Conservation (phyloP, 352 stramenopile genomes). For the Globisporangium perplexum region DNA sequence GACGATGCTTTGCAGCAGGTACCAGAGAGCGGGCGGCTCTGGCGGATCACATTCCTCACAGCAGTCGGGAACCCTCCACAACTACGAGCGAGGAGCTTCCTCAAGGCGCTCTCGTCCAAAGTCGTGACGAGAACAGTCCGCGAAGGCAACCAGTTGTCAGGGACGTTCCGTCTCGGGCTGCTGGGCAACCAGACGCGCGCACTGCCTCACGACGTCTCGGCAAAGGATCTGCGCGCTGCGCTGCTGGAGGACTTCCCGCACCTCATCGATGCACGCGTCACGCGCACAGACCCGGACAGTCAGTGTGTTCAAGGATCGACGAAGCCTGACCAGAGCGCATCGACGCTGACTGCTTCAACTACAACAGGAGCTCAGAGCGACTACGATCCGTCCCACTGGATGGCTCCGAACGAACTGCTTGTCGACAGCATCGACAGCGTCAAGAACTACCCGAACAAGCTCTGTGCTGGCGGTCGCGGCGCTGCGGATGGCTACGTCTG, state of each 20-base stretch:
- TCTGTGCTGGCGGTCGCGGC: conserved; percentile 80
- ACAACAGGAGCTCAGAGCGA: conserved; percentile 18
- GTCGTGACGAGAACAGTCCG: conserved; percentile 65
- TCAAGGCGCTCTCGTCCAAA: conserved; percentile 70
- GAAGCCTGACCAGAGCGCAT: conserved; percentile 38
- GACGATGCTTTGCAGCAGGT: conserved; percentile 50
- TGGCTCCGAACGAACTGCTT: conserved; percentile 35
- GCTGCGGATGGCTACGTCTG: conserved; percentile 81
- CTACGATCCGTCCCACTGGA: conserved; percentile 49
- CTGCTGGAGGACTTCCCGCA: conserved; percentile 43
- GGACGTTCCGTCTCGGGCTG: conserved; percentile 83
- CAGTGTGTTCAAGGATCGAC: conserved; percentile 60
- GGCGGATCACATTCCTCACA: conserved; percentile 89
- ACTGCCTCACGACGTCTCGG: conserved; percentile 66
- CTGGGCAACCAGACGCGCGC: conserved; percentile 39
- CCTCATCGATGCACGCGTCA: conserved; percentile 60
- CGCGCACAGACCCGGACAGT: conserved; percentile 54
- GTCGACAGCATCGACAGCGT: conserved; percentile 34
- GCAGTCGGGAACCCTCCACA: conserved; percentile 78
- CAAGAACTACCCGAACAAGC: conserved; percentile 54
- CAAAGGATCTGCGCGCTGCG: conserved; percentile 43
- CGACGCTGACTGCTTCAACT: conserved; percentile 8
- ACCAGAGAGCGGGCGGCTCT: conserved; percentile 65
- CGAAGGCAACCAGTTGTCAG: conserved; percentile 85
- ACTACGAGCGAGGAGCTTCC: conserved; percentile 58